These are phyloP conservation scores for Lotus japonicus DNA, from an alignment of 306 rosid genomes.

Conservation along the genomic window DNA sequence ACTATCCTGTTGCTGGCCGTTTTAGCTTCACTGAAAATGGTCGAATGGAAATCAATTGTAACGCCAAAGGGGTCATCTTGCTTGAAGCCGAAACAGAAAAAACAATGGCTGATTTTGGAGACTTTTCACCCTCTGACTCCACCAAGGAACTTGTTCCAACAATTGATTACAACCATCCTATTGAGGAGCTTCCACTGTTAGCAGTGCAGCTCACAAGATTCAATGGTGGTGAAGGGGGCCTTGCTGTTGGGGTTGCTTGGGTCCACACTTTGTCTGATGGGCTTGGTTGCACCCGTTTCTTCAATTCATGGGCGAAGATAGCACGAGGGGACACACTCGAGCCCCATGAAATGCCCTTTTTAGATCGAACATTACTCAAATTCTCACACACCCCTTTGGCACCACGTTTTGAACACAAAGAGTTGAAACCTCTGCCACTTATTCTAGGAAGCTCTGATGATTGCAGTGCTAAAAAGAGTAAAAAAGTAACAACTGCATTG, in stretches of 20 bases:
- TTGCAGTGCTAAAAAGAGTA: not conserved
- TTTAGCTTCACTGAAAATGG: not conserved
- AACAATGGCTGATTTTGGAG: not conserved
- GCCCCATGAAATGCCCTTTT: not conserved
- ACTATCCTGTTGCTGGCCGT: not conserved
- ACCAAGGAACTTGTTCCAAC: not conserved
- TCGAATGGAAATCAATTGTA: not conserved
- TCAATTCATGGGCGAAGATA: not conserved
- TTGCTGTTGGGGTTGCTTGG: not conserved
- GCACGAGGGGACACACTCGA: not conserved
- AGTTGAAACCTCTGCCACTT: no score
- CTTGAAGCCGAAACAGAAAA: not conserved
- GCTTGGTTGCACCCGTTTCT: not conserved
- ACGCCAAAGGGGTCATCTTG: not conserved
- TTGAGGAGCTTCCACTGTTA: not conserved
- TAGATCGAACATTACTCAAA: not conserved
- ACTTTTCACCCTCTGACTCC: not conserved
- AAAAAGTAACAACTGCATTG: not conserved
- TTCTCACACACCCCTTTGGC: not conserved
- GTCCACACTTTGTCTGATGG: not conserved
- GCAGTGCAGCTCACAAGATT: not conserved
- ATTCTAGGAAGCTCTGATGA: not conserved
- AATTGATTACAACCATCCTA: not conserved
- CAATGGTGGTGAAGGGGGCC: not conserved
- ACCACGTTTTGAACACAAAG: not conserved